Base-by-base conservation (phyloP, 2,329 filamentous ascomycete species). In the Elsinoe arachidis region DNA sequence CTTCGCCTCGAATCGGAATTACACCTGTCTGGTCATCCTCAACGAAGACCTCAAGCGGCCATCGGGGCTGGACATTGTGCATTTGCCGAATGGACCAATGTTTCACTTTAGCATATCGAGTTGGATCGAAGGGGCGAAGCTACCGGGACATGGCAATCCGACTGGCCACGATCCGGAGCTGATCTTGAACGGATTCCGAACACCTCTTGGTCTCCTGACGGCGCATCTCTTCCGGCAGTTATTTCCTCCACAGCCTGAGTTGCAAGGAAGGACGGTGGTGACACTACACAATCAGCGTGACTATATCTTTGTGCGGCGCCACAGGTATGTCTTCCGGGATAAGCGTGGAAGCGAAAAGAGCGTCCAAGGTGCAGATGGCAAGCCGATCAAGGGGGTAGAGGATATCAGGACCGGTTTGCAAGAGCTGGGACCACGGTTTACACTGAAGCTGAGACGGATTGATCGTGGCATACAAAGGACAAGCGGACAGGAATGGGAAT, bases 271-370 rank as follows among this genome's bases (percentile, higher is more conserved):
- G 21, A 91, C 96, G 67, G 91, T 96, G 1, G 84, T 96, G 7
- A 96, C 92, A 0, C 74, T 96, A 55, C 90, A 96, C 72, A 96
- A 96, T 65, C 91, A 96, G 76, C 86, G 92, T 62, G 92, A 97
- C 72, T 97, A 92, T 72, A 93, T 97, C 65, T 99, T 99, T 70
- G 80, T 97, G 54, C 80, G 93, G 4, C 79, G 91, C 37, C 91
- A 97, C 72, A 80, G 93, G 47, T 99, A 99, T 68, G 81, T 95
- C 1, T 96, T 99, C 75, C 82, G 93, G 12, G 90, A 97, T 59
- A 95, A 93, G 76, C 80, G 86, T 10, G 78, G 83, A 57, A 90
- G 86, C 0, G 93, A 97, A 74, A 96, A 96, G 76, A 86, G 84
- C 57, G 88, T 96, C 1, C 80, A 88, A 3, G 88, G 82, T 3